A percentile compares a stretch with the other conserved stretches of the same genome.
phyloP scores from a whole-genome alignment of 2,329 filamentous ascomycete genomes.

The Lachnellula occidentalis region DNA sequence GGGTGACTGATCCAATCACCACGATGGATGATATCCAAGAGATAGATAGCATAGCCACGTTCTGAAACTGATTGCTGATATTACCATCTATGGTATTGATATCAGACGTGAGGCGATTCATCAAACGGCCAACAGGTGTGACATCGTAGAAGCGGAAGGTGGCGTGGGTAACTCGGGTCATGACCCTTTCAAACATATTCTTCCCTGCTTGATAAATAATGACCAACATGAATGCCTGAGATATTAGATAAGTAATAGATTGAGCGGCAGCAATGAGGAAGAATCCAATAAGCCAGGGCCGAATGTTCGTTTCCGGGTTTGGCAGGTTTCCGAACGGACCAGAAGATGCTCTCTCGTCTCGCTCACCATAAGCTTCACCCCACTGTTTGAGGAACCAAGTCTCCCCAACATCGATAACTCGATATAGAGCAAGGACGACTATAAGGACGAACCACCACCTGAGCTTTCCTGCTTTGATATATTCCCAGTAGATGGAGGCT shows the following conservation, averaged over 20 bases:
- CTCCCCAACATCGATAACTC: slow-evolving; percentile 59
- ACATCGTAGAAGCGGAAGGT: slow-evolving; percentile 89
- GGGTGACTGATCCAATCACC: slow-evolving; percentile 76
- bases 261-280: slow-evolving; percentile 58
- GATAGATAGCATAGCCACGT: slow-evolving; percentile 64
- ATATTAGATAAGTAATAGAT: slow-evolving; percentile 53
- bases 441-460: slow-evolving; percentile 67
- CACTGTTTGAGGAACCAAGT: slow-evolving; percentile 83
- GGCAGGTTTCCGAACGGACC: slow-evolving; percentile 51
- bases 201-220: slow-evolving; percentile 77
- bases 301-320: slow-evolving; percentile 59
- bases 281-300: slow-evolving; percentile 70
- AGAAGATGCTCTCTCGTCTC: slow-evolving; percentile 21
- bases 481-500: slow-evolving; percentile 73
- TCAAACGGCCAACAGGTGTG: slow-evolving; percentile 80
- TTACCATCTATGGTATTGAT: slow-evolving; percentile 85
- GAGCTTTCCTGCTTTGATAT: slow-evolving; percentile 74
- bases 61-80: slow-evolving; percentile 69
- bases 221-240: slow-evolving; percentile 64
- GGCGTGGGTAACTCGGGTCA: slow-evolving; percentile 68
- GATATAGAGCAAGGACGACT: slow-evolving; percentile 55
- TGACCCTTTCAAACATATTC: slow-evolving; percentile 65
- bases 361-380: slow-evolving; percentile 65
- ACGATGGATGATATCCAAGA: slow-evolving; percentile 67
- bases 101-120: slow-evolving; percentile 88